Evolutionary conservation across 371 early-diverging fungal species (phyloP).

Genomic region (Mortierella sp.): DNA sequence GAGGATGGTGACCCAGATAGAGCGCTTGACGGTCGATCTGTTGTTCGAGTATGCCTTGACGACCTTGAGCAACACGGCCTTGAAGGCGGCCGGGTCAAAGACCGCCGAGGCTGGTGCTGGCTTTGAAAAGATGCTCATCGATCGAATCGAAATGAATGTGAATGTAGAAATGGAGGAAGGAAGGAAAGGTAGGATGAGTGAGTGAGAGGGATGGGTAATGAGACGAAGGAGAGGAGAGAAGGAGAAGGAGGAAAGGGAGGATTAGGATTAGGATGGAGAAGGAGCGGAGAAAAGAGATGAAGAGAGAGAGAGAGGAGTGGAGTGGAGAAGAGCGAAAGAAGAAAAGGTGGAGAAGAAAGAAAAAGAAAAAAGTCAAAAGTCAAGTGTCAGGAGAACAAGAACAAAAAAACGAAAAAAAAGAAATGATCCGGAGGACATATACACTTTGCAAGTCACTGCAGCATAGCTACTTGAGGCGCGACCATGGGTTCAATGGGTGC

Average conservation of each 20-base stretch:
- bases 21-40: slow-evolving; percentile 55
- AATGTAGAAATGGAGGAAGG: neutral
- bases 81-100: slow-evolving; percentile 57
- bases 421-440: neutral
- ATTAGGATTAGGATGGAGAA: neutral
- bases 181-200: too few relatives aligned
- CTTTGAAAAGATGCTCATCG: slow-evolving; percentile 58
- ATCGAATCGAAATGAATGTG: neutral
- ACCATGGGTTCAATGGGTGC: too few relatives aligned
- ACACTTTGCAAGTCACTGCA: too few relatives aligned
- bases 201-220: neutral
- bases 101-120: slow-evolving; percentile 49
- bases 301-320: neutral
- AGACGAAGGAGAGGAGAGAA: neutral
- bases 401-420: neutral
- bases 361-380: slow-evolving; percentile 1
- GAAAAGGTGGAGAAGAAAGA: neutral
- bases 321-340: neutral
- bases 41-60: slow-evolving; percentile 55
- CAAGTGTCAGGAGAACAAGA: slow-evolving; percentile 21
- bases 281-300: neutral
- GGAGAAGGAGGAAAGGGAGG: neutral
- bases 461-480: too few relatives aligned
- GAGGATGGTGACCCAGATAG: slow-evolving; percentile 56
- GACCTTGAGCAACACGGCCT: slow-evolving; percentile 43